These are phyloP conservation scores for Cytospora paraplurivora DNA, from an alignment of 2,329 filamentous ascomycete species.

Conservation along the genomic window DNA sequence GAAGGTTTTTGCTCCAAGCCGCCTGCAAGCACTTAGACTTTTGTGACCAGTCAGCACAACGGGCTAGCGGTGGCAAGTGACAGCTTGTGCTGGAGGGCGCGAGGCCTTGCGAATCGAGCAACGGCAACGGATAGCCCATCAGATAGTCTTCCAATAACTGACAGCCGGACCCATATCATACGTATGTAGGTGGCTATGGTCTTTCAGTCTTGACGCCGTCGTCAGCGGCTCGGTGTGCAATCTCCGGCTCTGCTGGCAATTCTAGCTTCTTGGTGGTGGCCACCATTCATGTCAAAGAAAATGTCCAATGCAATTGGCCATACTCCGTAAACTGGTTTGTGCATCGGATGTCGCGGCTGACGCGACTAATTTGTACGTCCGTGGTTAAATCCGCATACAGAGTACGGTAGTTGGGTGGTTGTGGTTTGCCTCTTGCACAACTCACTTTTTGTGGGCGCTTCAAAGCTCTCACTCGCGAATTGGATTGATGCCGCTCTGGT, in stretches of 20 bases:
- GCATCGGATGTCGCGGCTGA: constrained; percentile 17
- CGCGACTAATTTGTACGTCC: background rate
- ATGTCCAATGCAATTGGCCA: constrained; percentile 14
- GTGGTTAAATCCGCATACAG: background rate
- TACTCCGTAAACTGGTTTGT: background rate
- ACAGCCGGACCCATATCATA: background rate
- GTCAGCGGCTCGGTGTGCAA: constrained; percentile 23
- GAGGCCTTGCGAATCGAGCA: constrained; percentile 15
- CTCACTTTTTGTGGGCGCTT: too few relatives aligned
- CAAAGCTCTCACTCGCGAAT: too few relatives aligned
- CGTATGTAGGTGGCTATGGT: background rate
- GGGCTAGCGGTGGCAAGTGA: background rate
- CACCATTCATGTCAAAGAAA: constrained; percentile 5
- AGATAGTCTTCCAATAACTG: background rate
- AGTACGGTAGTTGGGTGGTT: background rate
- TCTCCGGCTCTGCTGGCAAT: background rate
- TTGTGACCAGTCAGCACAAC: constrained; percentile 17
- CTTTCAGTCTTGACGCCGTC: constrained; percentile 18
- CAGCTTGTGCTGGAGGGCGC: background rate
- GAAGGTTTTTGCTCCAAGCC: background rate
- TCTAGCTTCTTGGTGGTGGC: background rate
- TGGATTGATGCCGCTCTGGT: too few relatives aligned
- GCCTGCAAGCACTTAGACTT: constrained; percentile 20
- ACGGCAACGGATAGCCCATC: background rate
- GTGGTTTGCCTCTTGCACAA: too few relatives aligned